Percentiles rank a stretch among this genome's conserved stretches.
These are phyloP conservation scores for Carnegiea gigantea DNA, from an alignment of 179 eudicot genomes.

Conservation along the genomic window DNA sequence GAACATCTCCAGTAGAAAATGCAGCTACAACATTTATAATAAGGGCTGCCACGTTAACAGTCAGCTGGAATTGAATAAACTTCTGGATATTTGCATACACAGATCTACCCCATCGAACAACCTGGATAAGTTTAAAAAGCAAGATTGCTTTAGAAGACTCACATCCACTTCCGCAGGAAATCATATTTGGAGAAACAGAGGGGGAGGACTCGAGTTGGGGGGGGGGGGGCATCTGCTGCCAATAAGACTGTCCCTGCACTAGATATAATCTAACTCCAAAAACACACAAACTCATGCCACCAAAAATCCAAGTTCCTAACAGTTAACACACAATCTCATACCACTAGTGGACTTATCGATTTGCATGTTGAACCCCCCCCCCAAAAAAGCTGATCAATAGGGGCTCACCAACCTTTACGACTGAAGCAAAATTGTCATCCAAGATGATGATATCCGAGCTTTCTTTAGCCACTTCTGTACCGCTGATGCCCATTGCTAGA, in stretches of 20 bases:
- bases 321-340: not conserved
- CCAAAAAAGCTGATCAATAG: not conserved
- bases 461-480: slow-evolving; percentile 95
- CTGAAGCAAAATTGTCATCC: slow-evolving; percentile 93
- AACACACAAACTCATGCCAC: not conserved
- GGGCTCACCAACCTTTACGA: slow-evolving; percentile 70
- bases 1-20: slow-evolving; percentile 80
- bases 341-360: too few relatives aligned
- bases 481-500: slow-evolving; percentile 92
- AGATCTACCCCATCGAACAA: slow-evolving; percentile 95
- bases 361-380: not conserved
- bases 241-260: not conserved
- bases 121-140: slow-evolving; percentile 40
- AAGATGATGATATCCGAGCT: slow-evolving; percentile 88
- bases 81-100: slow-evolving; percentile 91
- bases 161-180: not conserved
- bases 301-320: not conserved
- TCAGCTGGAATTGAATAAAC: slow-evolving; percentile 96
- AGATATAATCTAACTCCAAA: not conserved
- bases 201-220: not conserved
- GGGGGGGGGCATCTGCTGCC: not conserved
- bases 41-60: slow-evolving; percentile 96
- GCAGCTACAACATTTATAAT: slow-evolving; percentile 91
- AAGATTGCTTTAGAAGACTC: not conserved
- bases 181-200: not conserved